Evolutionary conservation across 805 yeast genomes (phyloP), one percentile per base, ranked within the genome.

Genomic region (Cyberlindnera samutprakarnensis): DNA sequence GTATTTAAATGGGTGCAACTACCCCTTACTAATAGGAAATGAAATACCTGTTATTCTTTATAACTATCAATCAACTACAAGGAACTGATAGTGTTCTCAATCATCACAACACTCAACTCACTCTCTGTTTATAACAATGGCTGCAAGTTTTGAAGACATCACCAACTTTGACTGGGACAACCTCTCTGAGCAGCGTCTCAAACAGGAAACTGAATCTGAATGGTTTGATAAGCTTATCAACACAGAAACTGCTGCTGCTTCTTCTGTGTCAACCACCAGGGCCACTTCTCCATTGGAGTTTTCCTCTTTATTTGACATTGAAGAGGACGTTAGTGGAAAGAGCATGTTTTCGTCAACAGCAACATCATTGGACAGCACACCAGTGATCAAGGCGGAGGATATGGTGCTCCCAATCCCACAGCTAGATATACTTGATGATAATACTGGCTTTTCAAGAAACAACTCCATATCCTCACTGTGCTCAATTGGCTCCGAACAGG

Each of bases 351-450:
- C 52, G 3, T 50, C 56, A 14, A 40, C 43, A 12, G 39, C 33
- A 7, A 54, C 52, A n/a, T 39, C 47, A 5, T 29, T 53, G 5
- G 50, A 46, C 24, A 54, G 51, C 25, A 51, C 57, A 1, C 59
- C 59, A 14, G 28, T 53, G 36, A 39, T 54, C 30, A 53, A 54
- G 32, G 20, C 53, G 3, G 57, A 53, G 28, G 53, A 46, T 2
- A 14, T 23, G 14, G 33, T 26, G 9, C 21, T 27, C 18, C 27
- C 22, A 26, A 22, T 33, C 24, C 44, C 43, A 12, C 33, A 27
- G 16, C 27, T 47, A 29, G 35, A 35, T 11, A 25, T 43, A 10
- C 19, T 10, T 9, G 18, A 26, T n/a, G n/a, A n/a, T n/a, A n/a
- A n/a, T n/a, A n/a, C n/a, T n/a, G n/a, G n/a, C n/a, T n/a, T n/a